Conservation (phyloP, 371 early-diverging fungal species). For the Nematocida ausubeli region DNA sequence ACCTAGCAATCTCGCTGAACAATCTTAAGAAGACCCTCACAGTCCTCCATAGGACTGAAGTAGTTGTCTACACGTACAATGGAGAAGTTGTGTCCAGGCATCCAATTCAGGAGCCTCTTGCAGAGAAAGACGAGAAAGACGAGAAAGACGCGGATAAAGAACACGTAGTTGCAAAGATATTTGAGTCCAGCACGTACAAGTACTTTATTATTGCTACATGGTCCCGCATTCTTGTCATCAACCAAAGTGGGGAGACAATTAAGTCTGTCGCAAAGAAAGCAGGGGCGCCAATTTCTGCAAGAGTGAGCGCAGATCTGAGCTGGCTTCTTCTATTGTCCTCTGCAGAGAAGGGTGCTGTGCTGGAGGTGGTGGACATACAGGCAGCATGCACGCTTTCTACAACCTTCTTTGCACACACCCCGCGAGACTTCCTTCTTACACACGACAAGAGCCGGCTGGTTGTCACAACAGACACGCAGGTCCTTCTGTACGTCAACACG, state of each 20-base stretch:
- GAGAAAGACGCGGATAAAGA: background rate
- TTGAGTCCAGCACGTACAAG: background rate
- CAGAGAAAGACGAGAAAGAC: background rate
- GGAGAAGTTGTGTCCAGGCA: constrained; percentile 6
- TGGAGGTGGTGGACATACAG: constrained; percentile 44
- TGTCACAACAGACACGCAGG: background rate
- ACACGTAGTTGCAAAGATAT: background rate
- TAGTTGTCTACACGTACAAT: constrained; percentile 1
- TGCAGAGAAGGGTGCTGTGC: background rate
- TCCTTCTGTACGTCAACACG: constrained; percentile 42
- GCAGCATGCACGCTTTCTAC: background rate
- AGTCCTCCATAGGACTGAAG: background rate
- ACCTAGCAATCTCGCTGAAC: constrained; percentile 26
- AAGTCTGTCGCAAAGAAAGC: background rate
- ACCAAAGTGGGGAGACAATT: background rate
- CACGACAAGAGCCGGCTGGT: constrained; percentile 13
- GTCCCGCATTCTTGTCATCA: background rate
- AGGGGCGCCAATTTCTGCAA: background rate
- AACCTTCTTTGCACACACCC: background rate
- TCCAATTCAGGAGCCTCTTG: background rate
- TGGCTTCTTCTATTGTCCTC: constrained; percentile 13
- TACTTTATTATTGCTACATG: background rate
- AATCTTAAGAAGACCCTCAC: constrained; percentile 15
- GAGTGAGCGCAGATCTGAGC: constrained; percentile 5
- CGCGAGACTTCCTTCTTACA: constrained; percentile 37